phyloP scores from a whole-genome alignment of 2,329 filamentous ascomycete species.

The Beauveria pseudobassiana region DNA sequence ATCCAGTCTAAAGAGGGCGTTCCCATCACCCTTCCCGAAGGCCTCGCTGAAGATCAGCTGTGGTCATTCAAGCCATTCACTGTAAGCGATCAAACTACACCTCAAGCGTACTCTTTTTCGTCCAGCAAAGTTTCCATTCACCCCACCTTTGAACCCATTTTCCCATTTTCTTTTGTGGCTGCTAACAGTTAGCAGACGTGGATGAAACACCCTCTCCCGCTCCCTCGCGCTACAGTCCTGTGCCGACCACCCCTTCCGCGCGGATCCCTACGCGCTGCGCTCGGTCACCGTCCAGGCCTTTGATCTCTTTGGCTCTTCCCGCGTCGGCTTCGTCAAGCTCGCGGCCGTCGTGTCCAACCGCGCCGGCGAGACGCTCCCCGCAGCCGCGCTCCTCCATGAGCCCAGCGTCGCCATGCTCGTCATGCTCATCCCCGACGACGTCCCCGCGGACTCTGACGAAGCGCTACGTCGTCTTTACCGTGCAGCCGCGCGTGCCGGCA shows the following conservation, averaged over 20 bases:
- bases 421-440: conserved; percentile 47
- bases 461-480: conserved; percentile 49
- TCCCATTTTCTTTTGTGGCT: neutral
- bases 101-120: neutral
- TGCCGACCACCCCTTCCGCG: conserved; percentile 43
- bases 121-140: too few species aligned
- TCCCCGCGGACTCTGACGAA: conserved; percentile 14
- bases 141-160: neutral
- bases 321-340: conserved; percentile 52
- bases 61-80: conserved; percentile 43
- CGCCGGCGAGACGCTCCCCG: conserved; percentile 43
- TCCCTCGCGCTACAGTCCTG: conserved; percentile 40
- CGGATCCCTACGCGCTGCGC: conserved; percentile 44
- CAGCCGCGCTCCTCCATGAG: conserved; percentile 49
- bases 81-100: conserved; percentile 23
- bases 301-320: conserved; percentile 40
- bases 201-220: conserved; percentile 36
- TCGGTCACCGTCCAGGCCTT: conserved; percentile 45
- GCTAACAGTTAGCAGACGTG: conserved; percentile 32
- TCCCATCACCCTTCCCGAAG: conserved; percentile 35
- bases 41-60: conserved; percentile 37
- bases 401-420: conserved; percentile 55
- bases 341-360: conserved; percentile 39
- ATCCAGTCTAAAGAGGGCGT: conserved; percentile 22
- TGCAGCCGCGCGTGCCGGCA: conserved; percentile 50